These are phyloP conservation scores for Colletotrichum endophyticum DNA, from an alignment of 2,329 filamentous ascomycete species.

Conservation along the genomic window DNA sequence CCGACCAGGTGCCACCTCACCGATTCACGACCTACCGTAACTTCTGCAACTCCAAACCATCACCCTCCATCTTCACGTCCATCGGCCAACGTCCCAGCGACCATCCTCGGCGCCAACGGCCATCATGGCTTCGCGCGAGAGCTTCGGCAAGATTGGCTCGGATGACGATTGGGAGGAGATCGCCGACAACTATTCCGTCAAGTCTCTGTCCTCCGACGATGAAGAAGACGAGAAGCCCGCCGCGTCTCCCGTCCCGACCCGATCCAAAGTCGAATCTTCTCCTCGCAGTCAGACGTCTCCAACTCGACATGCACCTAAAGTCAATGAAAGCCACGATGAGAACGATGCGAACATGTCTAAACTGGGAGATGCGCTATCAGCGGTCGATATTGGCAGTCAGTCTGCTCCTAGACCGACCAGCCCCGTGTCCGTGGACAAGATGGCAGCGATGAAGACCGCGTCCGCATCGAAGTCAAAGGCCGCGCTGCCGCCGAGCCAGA, in stretches of 20 bases:
- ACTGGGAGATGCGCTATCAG: fast-evolving
- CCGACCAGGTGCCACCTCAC: neutral
- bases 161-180: conserved; percentile 32
- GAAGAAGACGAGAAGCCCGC: neutral
- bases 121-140: neutral
- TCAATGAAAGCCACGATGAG: neutral
- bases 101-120: neutral
- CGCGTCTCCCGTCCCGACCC: neutral
- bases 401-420: neutral
- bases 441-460: neutral
- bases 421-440: neutral
- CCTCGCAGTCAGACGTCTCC: neutral
- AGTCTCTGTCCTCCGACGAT: conserved; percentile 29
- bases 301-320: neutral
- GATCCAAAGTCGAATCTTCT: neutral
- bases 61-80: neutral
- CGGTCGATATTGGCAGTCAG: fast-evolving
- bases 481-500: neutral
- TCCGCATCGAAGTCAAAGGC: neutral
- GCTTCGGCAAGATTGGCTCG: neutral
- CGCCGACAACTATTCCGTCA: conserved; percentile 26
- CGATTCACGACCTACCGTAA: neutral
- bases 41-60: neutral
- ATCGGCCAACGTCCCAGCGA: neutral
- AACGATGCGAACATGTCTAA: neutral